Evolutionary conservation across 192 early-diverging fungal species (phyloP).

Genomic region (Backusella parvicylindrica): DNA sequence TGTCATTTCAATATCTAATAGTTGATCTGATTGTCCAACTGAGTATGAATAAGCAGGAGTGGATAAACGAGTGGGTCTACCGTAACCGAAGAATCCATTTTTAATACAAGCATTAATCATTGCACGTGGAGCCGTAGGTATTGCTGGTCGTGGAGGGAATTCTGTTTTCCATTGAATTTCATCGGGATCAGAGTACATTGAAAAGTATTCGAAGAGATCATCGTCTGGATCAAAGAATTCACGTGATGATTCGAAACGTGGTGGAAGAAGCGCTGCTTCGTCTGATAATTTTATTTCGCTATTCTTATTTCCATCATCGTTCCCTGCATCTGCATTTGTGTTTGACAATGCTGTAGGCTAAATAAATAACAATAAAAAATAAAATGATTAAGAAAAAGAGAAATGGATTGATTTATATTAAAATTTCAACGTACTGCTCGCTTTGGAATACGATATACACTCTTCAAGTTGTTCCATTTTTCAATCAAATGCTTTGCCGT

Average conservation of each 20-base stretch:
- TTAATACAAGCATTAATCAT: conserved; percentile 14
- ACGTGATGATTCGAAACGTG: conserved; percentile 19
- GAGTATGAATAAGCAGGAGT: neutral
- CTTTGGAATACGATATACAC: conserved; percentile 56
- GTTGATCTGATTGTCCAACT: neutral
- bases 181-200: conserved; percentile 1
- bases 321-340: neutral
- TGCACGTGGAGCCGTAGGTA: conserved; percentile 30
- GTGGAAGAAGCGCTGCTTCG: neutral
- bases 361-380: conserved; percentile 4
- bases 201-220: conserved; percentile 31
- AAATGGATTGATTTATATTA: neutral
- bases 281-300: neutral
- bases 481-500: conserved; percentile 48
- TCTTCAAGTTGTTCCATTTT: conserved; percentile 50
- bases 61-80: neutral
- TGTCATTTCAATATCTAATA: neutral
- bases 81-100: neutral
- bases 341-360: neutral
- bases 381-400: neutral
- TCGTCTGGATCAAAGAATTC: conserved; percentile 31
- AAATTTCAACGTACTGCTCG: conserved; percentile 25
- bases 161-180: conserved; percentile 13
- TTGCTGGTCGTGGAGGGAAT: conserved; percentile 11
- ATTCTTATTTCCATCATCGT: neutral